A percentile compares a stretch with the other conserved stretches of the same genome.
Conservation (phyloP, 192 early-diverging fungal genomes). For the Glomus cerebriforme region DNA sequence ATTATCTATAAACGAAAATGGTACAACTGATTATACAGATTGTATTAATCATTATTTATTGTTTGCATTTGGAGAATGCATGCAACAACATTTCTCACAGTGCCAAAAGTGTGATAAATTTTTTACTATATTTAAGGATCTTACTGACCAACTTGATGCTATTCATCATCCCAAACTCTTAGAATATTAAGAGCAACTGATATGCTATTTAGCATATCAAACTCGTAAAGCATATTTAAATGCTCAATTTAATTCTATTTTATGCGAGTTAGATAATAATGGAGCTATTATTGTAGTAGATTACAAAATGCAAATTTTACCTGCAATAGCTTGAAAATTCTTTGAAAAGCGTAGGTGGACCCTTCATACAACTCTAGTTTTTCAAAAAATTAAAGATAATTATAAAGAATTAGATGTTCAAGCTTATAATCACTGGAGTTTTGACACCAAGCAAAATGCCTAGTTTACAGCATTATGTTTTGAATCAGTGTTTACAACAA, state of each 20-base stretch:
- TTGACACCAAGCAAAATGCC: background rate
- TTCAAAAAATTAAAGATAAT: constrained; percentile 1
- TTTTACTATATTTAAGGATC: background rate
- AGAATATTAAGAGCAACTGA: background rate
- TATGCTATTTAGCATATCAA: background rate
- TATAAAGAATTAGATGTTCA: no score
- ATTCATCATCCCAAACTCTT: no score
- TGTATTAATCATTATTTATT: no score
- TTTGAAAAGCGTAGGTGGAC: background rate
- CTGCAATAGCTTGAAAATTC: background rate
- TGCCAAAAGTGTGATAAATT: background rate
- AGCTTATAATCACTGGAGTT: background rate
- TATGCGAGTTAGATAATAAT: background rate
- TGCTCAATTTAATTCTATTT: background rate
- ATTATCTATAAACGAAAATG: background rate
- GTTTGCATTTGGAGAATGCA: constrained; percentile 2
- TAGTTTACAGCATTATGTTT: no score
- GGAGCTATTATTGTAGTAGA: background rate
- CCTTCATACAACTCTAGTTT: background rate
- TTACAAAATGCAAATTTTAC: no score
- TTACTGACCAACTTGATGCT: background rate
- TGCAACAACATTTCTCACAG: background rate
- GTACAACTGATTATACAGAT: background rate
- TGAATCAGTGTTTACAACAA: no score
- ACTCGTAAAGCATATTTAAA: background rate